These are phyloP conservation scores for Aspergillus cejpii DNA, from an alignment of 2,329 filamentous ascomycete genomes.

Conservation along the genomic window DNA sequence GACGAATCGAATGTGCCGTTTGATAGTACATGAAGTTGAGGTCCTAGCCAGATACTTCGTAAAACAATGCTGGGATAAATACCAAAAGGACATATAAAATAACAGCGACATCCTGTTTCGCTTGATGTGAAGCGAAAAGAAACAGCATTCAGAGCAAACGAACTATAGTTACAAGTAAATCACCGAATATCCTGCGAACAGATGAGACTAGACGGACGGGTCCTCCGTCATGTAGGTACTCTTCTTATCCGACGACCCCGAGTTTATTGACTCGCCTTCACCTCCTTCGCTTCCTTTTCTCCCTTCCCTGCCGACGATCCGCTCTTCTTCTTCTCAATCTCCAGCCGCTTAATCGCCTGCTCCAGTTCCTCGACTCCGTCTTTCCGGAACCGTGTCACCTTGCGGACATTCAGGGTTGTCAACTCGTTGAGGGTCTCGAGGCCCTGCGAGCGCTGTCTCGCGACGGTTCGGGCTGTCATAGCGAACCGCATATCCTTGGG, in stretches of 20 bases:
- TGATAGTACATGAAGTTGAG: no score
- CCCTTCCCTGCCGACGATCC: conserved; percentile 20
- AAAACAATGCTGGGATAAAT: no score
- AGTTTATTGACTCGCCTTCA: conserved; percentile 15
- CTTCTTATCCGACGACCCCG: no score
- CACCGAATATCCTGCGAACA: background rate
- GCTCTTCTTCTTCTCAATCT: conserved; percentile 42
- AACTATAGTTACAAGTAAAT: background rate
- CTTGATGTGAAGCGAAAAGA: background rate
- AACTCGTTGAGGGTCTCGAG: conserved; percentile 59
- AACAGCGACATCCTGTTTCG: background rate
- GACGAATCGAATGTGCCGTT: no score
- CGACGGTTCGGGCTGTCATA: conserved; percentile 80
- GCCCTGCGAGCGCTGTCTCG: conserved; percentile 49
- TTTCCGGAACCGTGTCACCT: conserved; percentile 70
- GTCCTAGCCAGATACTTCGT: no score
- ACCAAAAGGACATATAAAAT: background rate
- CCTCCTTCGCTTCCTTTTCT: conserved; percentile 16
- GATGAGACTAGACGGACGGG: background rate
- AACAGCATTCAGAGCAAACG: background rate
- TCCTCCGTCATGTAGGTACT: no score
- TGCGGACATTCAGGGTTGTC: conserved; percentile 70
- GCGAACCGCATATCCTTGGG: conserved; percentile 91
- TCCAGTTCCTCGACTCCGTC: conserved; percentile 63
- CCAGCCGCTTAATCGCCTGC: conserved; percentile 51